Base-by-base conservation (phyloP, 2,329 filamentous ascomycete genomes). In the Botryosphaeria agaves region DNA sequence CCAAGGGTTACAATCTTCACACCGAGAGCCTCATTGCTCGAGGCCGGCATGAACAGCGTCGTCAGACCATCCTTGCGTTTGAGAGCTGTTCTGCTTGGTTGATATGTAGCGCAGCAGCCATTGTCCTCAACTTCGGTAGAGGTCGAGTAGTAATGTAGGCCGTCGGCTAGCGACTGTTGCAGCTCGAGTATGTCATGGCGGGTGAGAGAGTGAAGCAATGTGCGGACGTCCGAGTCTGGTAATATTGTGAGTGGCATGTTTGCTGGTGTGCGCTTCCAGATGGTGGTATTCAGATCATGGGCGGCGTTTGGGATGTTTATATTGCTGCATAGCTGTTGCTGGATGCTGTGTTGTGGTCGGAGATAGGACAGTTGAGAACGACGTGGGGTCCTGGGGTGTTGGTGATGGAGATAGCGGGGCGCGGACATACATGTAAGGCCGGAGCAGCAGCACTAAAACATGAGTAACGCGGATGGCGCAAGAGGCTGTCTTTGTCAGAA, bases 41-140 rank as follows among this genome's bases (percentile, higher is more conserved):
- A 71, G 8, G 71, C 71, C 2, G 75, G 74, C 70, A 77, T 75
- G 51, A 77, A 75, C 7, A 78, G 54, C 3, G 70, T 76, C 2
- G 66, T 71, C 18, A 64, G 62, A 3, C 72, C 72, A 59, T 72
- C 64, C 30, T 63, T 64, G 8, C 68, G 64, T 31, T 66, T 68
- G 31, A 78, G 61, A 2, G 64, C 57, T 2, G 70, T 75, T 24
- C 72, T 60, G 33, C 66, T 61, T 1, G 72, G 72, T 36, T 79
- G 74, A 36, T 69, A 73, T 7, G 61, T 58, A 2, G 68, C 64
- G 32, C 63, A 66, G 40, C 67, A 74, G 20, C 64, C 64, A 40
- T 61, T 61, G 3, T 46, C 51, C 32, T 75, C 70, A 15, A 61
- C 65, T 32, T 75, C 70, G 15, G 61, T 65, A 3, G 67, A 64